A percentile compares a stretch with the other conserved stretches of the same genome.
These are phyloP conservation scores for Blastomyces gilchristii DNA, from an alignment of 2,329 filamentous ascomycete species.

Conservation along the genomic window DNA sequence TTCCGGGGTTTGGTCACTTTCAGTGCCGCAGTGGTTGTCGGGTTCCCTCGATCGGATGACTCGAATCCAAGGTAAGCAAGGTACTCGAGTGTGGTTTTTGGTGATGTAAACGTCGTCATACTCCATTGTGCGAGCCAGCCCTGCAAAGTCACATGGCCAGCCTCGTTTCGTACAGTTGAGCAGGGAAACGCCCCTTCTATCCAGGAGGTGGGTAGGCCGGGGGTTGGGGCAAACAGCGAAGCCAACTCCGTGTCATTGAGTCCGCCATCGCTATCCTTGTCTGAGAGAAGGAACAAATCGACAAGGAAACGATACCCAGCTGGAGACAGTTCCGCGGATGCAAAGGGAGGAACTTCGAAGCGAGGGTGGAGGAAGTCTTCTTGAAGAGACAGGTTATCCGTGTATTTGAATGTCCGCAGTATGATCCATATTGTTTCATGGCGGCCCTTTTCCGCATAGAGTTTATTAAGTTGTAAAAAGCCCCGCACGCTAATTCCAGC, in stretches of 20 bases:
- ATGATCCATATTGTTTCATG: conserved; percentile 99
- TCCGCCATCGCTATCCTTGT: conserved; percentile 95
- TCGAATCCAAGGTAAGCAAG: conserved; percentile 95
- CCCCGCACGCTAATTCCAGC: conserved; percentile 70
- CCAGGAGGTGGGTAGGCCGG: conserved; percentile 80
- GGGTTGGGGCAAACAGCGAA: conserved; percentile 84
- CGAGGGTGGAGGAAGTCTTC: conserved; percentile 87
- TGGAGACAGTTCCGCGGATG: conserved; percentile 87
- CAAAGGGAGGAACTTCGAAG: conserved; percentile 84
- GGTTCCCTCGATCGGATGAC: conserved; percentile 58
- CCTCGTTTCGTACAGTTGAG: conserved; percentile 89
- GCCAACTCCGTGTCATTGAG: conserved; percentile 76
- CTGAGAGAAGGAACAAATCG: conserved; percentile 86
- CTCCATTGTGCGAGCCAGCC: conserved; percentile 99
- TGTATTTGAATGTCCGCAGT: conserved; percentile 87
- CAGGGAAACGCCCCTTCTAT: conserved; percentile 80
- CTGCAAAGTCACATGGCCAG: conserved; percentile 87
- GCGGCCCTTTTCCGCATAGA: conserved; percentile 93
- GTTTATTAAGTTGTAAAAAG: conserved; percentile 84
- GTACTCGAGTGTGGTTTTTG: conserved; percentile 90
- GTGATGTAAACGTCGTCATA: conserved; percentile 96
- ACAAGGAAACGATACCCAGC: conserved; percentile 96
- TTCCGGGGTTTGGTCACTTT: conserved; percentile 91
- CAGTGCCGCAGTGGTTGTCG: conserved; percentile 69
- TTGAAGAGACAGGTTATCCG: conserved; percentile 83